Evolutionary conservation across 1,284 basidiomycete species (phyloP).

Genomic region (Fomitopsis betulina): DNA sequence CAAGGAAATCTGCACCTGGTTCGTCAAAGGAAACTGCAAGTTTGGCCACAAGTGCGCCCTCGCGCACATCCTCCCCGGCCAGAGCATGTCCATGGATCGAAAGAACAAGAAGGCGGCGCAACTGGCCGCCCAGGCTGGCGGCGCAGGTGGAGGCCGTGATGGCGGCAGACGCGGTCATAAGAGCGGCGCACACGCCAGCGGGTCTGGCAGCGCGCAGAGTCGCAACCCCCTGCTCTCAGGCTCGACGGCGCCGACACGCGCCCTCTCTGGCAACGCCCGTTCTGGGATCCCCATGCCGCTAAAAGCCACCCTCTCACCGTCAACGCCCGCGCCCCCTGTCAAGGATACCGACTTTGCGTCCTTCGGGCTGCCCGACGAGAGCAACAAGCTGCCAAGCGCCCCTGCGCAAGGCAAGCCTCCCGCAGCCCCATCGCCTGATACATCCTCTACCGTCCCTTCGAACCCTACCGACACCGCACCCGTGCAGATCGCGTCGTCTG

Average conservation of each 20-base stretch:
- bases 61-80: constrained; percentile 91
- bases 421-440: constrained; percentile 12
- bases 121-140: constrained; percentile 48
- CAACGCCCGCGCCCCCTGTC: constrained; percentile 73
- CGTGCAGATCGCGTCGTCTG: constrained; percentile 6
- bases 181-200: constrained; percentile 8
- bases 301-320: constrained; percentile 69
- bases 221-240: constrained; percentile 49
- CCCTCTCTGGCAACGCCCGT: constrained; percentile 41
- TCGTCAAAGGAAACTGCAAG: constrained; percentile 93
- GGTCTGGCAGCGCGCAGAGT: constrained; percentile 17
- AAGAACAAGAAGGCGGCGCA: constrained; percentile 98
- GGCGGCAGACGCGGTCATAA: constrained; percentile 19
- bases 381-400: constrained; percentile 40
- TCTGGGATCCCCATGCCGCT: constrained; percentile 61
- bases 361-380: constrained; percentile 58
- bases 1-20: constrained; percentile 96
- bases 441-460: constrained; percentile 3
- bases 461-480: constrained; percentile 6
- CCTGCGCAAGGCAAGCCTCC: constrained; percentile 39
- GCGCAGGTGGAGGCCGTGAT: constrained; percentile 37
- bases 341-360: constrained; percentile 74
- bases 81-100: constrained; percentile 93
- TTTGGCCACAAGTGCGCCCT: constrained; percentile 97
- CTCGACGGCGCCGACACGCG: constrained; percentile 47